Conservation (phyloP, 2,329 filamentous ascomycete species). For the Stemphylium lycopersici region DNA sequence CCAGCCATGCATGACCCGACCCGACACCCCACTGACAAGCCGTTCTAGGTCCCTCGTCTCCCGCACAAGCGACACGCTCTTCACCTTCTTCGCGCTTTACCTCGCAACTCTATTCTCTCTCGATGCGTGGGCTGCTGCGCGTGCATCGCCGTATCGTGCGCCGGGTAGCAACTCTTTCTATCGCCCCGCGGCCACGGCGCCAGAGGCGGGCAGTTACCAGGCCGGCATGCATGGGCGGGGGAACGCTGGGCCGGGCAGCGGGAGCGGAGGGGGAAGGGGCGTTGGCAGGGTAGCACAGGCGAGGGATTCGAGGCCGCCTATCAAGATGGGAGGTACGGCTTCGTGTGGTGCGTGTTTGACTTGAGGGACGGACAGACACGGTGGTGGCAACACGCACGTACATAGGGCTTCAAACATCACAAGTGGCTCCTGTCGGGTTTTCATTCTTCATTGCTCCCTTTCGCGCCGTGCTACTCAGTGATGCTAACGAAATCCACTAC, state of each 20-base stretch:
- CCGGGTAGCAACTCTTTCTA: slow-evolving; percentile 27
- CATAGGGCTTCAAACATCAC: neutral
- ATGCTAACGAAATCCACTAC: slow-evolving; percentile 19
- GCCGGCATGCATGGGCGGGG: slow-evolving; percentile 39
- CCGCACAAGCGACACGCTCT: slow-evolving; percentile 27
- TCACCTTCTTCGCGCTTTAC: slow-evolving; percentile 48
- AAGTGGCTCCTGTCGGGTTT: neutral
- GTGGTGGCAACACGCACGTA: neutral
- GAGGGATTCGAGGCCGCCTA: slow-evolving; percentile 35
- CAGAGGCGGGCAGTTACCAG: slow-evolving; percentile 37
- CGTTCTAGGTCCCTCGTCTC: slow-evolving; percentile 4
- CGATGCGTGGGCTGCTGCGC: slow-evolving; percentile 46
- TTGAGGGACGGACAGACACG: slow-evolving; percentile 1
- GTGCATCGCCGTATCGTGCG: slow-evolving; percentile 39
- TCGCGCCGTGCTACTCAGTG: slow-evolving; percentile 36
- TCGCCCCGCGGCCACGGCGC: slow-evolving; percentile 28
- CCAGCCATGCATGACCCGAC: neutral
- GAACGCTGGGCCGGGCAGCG: slow-evolving; percentile 23
- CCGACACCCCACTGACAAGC: slow-evolving; percentile 1
- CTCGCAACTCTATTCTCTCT: slow-evolving; percentile 49
- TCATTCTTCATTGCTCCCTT: slow-evolving; percentile 25
- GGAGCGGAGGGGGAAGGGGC: slow-evolving; percentile 17
- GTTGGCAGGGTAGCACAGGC: slow-evolving; percentile 28
- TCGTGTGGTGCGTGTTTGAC: slow-evolving; percentile 41
- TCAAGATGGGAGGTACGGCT: slow-evolving; percentile 34